Evolutionary conservation across 2,329 filamentous ascomycete genomes (phyloP).

Genomic region (Epichloe aotearoae): DNA sequence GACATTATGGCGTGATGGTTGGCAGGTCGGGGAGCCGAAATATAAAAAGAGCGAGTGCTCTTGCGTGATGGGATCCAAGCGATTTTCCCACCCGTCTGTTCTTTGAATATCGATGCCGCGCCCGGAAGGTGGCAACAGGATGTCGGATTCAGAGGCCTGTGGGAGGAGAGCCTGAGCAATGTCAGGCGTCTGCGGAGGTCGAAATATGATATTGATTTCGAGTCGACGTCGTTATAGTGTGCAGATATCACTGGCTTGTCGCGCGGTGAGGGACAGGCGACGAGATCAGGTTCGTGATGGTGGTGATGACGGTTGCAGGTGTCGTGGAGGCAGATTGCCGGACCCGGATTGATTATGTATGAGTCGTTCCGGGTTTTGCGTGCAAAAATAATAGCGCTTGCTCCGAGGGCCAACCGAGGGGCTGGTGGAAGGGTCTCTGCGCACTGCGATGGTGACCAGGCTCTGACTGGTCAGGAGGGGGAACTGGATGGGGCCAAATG

Average conservation of each 20-base stretch:
- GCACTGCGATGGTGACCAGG: background rate
- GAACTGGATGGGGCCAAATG: background rate
- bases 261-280: background rate
- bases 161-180: too few species aligned
- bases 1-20: constrained; percentile 39
- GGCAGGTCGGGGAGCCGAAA: background rate
- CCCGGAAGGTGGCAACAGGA: too few species aligned
- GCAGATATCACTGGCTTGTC: background rate
- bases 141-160: too few species aligned
- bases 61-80: background rate
- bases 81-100: background rate
- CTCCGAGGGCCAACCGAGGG: background rate
- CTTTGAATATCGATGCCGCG: background rate
- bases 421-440: constrained; percentile 1
- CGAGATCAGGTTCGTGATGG: background rate
- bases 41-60: background rate
- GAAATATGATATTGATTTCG: background rate
- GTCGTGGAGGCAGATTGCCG: background rate
- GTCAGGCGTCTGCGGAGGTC: background rate
- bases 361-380: constrained; percentile 6
- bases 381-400: background rate
- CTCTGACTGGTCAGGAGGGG: too few species aligned
- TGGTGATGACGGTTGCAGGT: constrained; percentile 2
- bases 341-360: background rate
- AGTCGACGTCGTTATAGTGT: background rate